Base-by-base conservation (phyloP, 306 rosid species). In the Cotoneaster glaucophyllus region DNA sequence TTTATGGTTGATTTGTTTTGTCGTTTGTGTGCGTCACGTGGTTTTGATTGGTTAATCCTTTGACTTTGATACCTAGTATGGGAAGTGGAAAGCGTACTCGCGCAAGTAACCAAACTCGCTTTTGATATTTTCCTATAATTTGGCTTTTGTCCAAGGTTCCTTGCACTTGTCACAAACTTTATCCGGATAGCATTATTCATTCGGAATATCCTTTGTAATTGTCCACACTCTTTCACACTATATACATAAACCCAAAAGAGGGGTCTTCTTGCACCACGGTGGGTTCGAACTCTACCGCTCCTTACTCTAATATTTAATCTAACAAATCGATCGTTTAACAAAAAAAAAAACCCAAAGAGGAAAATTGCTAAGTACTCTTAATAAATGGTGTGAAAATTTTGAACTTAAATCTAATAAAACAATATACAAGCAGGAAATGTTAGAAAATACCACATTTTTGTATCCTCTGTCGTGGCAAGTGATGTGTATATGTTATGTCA, bases 1-100 rank as follows among this genome's bases (percentile, higher is more conserved):
- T 96, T 90, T 96, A 92, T 88, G 64, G 59, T 52, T 77, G 88
- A 67, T 25, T 54, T 50, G 12, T 74, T 37, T 89, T 84, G 98
- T 90, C 96, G 84, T 87, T 89, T 83, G 82, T 70, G 67, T 3
- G 24, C 32, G 77, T 21, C 85, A 86, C 70, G 54, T 7, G 80
- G 67, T 4, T 85, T 58, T 82, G 82, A 95, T 92, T 95, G 99
- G 97, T 43, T 64, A n/a, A 2, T 78, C 1, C 11, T 44, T 81
- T 80, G 99, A 96, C 99, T 89, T 84, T 9, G 8, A 21, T 57
- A 70, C 84, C 80, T 68, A 52, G 82, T 69, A 73, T 75, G 66
- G 44, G 70, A 71, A 65, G 32, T 72, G 82, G 62, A 67, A 43
- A 25, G 74, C 69, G 5, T 62, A 61, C 79, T 67, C 86, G 81